Percentiles rank a stretch among this genome's conserved stretches.
These are phyloP conservation scores for Saksenaea oblongispora DNA, from an alignment of 371 early-diverging fungal genomes.

Conservation along the genomic window DNA sequence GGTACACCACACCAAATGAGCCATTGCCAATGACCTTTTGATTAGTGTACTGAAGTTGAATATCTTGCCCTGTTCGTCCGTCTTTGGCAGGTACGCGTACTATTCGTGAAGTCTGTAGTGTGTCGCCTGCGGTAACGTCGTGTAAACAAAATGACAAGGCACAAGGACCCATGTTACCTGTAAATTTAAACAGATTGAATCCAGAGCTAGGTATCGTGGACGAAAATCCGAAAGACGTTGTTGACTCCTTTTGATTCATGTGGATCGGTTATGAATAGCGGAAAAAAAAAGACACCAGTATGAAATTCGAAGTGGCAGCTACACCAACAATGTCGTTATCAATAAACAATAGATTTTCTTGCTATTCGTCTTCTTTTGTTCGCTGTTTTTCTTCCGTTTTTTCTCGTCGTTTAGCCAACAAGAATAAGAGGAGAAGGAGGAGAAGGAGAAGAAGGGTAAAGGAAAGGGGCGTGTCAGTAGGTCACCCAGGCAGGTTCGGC, in stretches of 20 bases:
- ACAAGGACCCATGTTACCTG: not conserved
- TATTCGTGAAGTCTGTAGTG: slow-evolving; percentile 11
- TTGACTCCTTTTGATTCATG: slow-evolving; percentile 3
- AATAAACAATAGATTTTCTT: too few species aligned
- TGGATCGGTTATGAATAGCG: not conserved
- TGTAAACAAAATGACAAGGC: not conserved
- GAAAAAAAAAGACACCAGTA: not conserved
- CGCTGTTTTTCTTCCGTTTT: too few species aligned
- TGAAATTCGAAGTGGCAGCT: not conserved
- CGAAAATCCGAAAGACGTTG: not conserved
- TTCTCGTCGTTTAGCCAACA: not conserved
- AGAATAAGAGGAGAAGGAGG: not conserved
- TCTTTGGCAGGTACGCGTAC: slow-evolving; percentile 71
- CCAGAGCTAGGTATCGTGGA: not conserved
- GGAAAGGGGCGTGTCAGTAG: not conserved
- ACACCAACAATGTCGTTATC: not conserved
- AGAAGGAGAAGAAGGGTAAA: too few species aligned
- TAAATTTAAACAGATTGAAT: not conserved
- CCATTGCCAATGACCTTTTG: slow-evolving; percentile 93
- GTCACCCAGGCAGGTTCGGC: not conserved
- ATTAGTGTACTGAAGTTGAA: slow-evolving; percentile 87
- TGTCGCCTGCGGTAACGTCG: slow-evolving; percentile 7
- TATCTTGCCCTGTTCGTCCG: slow-evolving; percentile 79
- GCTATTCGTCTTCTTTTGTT: too few species aligned
- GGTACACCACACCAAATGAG: slow-evolving; percentile 95